A percentile compares a stretch with the other conserved stretches of the same genome.
phyloP scores from a whole-genome alignment of 2,329 filamentous ascomycete species.

The Hymenotorrendiella dingleyae region DNA sequence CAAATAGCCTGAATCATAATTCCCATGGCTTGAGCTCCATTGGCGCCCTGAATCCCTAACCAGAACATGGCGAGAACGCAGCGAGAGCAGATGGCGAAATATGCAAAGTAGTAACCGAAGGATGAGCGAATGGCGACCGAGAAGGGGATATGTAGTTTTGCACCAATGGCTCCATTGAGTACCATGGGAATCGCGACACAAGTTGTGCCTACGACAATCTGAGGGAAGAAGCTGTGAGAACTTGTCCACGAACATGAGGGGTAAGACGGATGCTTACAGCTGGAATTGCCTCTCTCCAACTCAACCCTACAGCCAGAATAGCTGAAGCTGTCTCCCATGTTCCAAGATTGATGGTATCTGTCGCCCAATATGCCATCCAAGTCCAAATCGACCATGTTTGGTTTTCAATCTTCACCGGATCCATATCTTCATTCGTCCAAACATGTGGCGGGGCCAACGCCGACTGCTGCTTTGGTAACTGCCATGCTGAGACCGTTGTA shows the following conservation, averaged over 20 bases:
- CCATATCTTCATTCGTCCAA: constrained; percentile 35
- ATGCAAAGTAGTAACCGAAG: constrained; percentile 42
- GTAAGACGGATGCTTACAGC: constrained; percentile 26
- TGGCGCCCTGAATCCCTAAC: constrained; percentile 62
- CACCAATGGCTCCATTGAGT: constrained; percentile 42
- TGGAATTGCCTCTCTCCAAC: constrained; percentile 47
- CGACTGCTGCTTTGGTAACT: constrained; percentile 42
- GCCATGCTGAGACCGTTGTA: constrained; percentile 39
- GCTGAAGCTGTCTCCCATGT: constrained; percentile 49
- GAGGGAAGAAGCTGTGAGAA: constrained; percentile 5
- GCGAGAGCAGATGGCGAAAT: constrained; percentile 36
- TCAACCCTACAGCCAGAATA: constrained; percentile 45
- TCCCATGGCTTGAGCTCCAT: constrained; percentile 47
- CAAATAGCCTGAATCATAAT: constrained; percentile 43
- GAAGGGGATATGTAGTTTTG: constrained; percentile 43
- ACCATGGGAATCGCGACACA: constrained; percentile 51
- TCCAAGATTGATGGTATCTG: constrained; percentile 35
- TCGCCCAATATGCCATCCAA: constrained; percentile 37
- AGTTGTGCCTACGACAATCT: constrained; percentile 53
- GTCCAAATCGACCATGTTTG: constrained; percentile 33
- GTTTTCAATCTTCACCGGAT: constrained; percentile 26
- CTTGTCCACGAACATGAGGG: constrained; percentile 8
- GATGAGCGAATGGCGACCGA: constrained; percentile 39
- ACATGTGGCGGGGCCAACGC: constrained; percentile 41
- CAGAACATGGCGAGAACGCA: constrained; percentile 44